Evolutionary conservation across 257 asterid species (phyloP).

Genomic region (Solanum ossicruentum): DNA sequence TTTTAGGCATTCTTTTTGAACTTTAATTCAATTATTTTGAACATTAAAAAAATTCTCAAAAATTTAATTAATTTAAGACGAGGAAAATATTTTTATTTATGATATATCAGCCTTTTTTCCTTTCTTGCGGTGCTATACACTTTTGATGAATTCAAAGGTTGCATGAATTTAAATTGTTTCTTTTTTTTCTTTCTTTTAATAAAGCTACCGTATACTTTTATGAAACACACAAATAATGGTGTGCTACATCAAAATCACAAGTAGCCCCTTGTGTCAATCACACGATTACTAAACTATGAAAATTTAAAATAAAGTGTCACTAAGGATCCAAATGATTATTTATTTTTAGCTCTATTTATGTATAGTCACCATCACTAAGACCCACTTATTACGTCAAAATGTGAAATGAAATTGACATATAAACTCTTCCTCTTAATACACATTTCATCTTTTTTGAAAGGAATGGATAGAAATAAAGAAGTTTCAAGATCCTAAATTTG

Average conservation of each 20-base stretch:
- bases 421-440: neutral
- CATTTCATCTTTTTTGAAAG: neutral
- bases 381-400: neutral
- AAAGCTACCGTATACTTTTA: neutral
- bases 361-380: neutral
- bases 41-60: too few relatives aligned
- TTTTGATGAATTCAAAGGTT: neutral
- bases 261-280: neutral
- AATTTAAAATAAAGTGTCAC: neutral
- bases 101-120: neutral
- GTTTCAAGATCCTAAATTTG: too few relatives aligned
- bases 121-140: neutral
- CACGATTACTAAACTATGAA: neutral
- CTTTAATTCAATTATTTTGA: too few relatives aligned
- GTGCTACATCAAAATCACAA: neutral
- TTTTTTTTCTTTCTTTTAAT: neutral
- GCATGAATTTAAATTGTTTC: neutral
- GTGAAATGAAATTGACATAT: neutral
- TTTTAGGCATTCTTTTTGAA: too few relatives aligned
- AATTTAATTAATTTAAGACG: too few relatives aligned
- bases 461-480: neutral
- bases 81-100: too few relatives aligned
- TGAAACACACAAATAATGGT: neutral
- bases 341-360: neutral
- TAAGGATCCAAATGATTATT: neutral